These are phyloP conservation scores for Aureobasidium sp. DNA, from an alignment of 2,329 filamentous ascomycete genomes.

Conservation along the genomic window DNA sequence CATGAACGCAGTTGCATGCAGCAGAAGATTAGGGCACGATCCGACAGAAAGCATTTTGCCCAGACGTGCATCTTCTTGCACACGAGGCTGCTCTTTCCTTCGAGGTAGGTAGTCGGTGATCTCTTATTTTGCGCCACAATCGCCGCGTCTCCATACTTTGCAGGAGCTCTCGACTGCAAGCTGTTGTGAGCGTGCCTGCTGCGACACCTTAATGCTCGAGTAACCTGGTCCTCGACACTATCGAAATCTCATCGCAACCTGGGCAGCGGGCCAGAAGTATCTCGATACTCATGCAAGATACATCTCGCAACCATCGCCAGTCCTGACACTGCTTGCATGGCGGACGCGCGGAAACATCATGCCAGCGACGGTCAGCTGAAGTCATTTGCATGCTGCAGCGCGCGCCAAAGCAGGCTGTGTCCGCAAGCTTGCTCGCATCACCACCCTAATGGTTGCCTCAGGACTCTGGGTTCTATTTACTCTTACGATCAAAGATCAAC, in stretches of 20 bases:
- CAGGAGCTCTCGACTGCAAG: background rate
- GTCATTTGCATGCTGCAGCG: background rate
- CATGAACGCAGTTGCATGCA: background rate
- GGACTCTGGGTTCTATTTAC: background rate
- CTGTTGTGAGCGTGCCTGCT: background rate
- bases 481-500: background rate
- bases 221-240: background rate
- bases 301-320: background rate
- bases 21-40: background rate
- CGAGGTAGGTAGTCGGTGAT: background rate
- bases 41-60: background rate
- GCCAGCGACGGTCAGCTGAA: background rate
- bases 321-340: background rate
- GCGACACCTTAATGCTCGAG: background rate
- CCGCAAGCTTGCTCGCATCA: background rate
- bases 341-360: background rate
- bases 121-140: background rate
- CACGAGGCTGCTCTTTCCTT: background rate
- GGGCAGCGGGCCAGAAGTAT: background rate
- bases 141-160: background rate
- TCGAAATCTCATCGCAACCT: background rate
- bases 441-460: background rate
- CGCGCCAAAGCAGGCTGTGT: background rate
- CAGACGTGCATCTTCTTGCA: background rate
- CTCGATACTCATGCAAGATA: slow-evolving; percentile 7